Evolutionary conservation across 208 protist species (phyloP), one percentile per base, ranked within the genome.

Genomic region (Sergeia podlipaevii): DNA sequence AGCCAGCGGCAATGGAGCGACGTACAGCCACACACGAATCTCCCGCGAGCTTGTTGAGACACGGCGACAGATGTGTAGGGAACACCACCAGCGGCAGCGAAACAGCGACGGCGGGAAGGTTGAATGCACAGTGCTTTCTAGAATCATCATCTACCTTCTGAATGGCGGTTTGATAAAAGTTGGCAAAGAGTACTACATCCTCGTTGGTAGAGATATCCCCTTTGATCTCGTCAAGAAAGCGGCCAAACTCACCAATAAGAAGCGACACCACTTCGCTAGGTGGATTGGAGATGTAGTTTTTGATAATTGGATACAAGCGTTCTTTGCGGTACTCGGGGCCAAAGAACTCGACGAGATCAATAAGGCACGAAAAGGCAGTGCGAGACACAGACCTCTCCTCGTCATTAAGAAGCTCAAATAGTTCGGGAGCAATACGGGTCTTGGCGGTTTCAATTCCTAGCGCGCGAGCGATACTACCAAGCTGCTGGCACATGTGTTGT

Each of bases 291-390:
- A 96, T 85, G 60, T 85, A 93, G 10, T 52, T 65, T 60, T 89
- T 91, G 42, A 96, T 92, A 42, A 96, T 91, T 0, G 90, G 90
- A 56, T 88, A 95, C 17, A 93, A 55, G 30, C 80, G 79, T 65
- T 94, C 79, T 21, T 70, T 77, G 20, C 85, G 74, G 70, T 93
- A 96, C 38, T 70, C 67, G 6, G 82, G 55, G 23, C 83, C 90
- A 61, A 96, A 94, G 53, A 94, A 93, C 52, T 94, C 80, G n/a
- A 93, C 80, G 3, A 96, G 57, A 51, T 95, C 90, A 34, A 95
- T 71, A 37, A 96, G 80, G 46, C 86, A 89, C 18, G 81, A 90
- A 44, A 96, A 96, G 17, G 90, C 90, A 7, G 80, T 69, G 15
- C 79, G 70, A 38, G 85, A 89, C 29, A 96, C 90, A 1, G 56